These are phyloP conservation scores for Leavenworthia alabamica DNA, from an alignment of 345 rosid genomes.

Conservation along the genomic window DNA sequence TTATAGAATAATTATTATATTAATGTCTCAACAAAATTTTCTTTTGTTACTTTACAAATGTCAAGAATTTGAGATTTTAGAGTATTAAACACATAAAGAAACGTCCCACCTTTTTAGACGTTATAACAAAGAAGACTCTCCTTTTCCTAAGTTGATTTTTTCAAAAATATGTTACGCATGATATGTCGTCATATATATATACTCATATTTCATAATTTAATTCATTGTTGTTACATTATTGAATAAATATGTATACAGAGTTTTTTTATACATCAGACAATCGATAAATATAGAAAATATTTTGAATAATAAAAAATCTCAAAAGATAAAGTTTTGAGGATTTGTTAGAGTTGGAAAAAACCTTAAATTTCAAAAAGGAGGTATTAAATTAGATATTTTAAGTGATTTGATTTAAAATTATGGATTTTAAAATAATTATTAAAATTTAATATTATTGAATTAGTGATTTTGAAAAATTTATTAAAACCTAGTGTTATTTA, in stretches of 20 bases:
- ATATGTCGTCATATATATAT: neutral
- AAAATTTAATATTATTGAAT: too few species aligned
- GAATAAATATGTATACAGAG: neutral
- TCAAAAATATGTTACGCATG: neutral
- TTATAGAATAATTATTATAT: conserved; percentile 8
- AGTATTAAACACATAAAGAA: conserved; percentile 11
- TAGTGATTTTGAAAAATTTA: too few species aligned
- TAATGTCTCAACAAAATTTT: conserved; percentile 17
- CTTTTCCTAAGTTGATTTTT: neutral
- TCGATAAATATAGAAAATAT: neutral
- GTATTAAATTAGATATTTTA: too few species aligned
- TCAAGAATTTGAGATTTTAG: conserved; percentile 11
- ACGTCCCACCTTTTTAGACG: neutral
- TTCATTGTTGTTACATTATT: neutral
- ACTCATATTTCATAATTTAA: neutral
- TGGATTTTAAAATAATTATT: too few species aligned
- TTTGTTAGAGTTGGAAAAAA: too few species aligned
- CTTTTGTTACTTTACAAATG: conserved; percentile 17
- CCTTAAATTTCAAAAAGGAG: too few species aligned
- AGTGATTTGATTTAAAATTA: too few species aligned
- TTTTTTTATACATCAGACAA: neutral
- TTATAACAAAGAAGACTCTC: conserved; percentile 1
- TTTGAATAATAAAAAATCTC: too few species aligned
- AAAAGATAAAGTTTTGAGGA: too few species aligned
- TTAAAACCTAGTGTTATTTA: too few species aligned